Conservation (phyloP, 2,329 filamentous ascomycete genomes). For the Hypoxylon sp. region DNA sequence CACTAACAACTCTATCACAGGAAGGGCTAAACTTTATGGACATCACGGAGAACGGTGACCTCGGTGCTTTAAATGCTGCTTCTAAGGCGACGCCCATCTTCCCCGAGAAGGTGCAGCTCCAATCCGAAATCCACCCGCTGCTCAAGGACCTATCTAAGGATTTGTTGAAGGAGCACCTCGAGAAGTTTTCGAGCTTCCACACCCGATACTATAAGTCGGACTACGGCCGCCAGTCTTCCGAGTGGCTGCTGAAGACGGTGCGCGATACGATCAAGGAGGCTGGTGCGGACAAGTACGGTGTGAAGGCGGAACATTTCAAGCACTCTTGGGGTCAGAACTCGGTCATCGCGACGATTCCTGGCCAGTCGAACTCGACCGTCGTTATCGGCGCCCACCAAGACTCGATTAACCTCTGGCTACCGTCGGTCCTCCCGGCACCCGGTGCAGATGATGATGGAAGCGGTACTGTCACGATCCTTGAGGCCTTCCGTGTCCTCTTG, state of each 20-base stretch:
- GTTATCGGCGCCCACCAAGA: constrained; percentile 95
- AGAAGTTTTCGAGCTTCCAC: constrained; percentile 83
- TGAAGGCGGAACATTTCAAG: constrained; percentile 79
- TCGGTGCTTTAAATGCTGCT: constrained; percentile 65
- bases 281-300: constrained; percentile 76
- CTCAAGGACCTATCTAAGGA: constrained; percentile 78
- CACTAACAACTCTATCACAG: constrained; percentile 61
- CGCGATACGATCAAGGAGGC: constrained; percentile 78
- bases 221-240: constrained; percentile 85
- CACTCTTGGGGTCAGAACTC: constrained; percentile 92
- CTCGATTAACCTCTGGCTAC: constrained; percentile 93
- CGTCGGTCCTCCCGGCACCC: constrained; percentile 85
- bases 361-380: constrained; percentile 84
- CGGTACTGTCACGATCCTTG: constrained; percentile 93
- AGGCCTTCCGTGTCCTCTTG: constrained; percentile 87
- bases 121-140: constrained; percentile 77
- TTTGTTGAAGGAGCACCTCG: constrained; percentile 83
- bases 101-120: constrained; percentile 75
- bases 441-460: constrained; percentile 97
- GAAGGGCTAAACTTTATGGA: constrained; percentile 93
- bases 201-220: constrained; percentile 86
- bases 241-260: constrained; percentile 86
- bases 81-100: constrained; percentile 68
- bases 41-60: constrained; percentile 81
- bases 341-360: constrained; percentile 92